phyloP scores from a whole-genome alignment of 208 protist genomes.

The Spironucleus salmonicida region DNA sequence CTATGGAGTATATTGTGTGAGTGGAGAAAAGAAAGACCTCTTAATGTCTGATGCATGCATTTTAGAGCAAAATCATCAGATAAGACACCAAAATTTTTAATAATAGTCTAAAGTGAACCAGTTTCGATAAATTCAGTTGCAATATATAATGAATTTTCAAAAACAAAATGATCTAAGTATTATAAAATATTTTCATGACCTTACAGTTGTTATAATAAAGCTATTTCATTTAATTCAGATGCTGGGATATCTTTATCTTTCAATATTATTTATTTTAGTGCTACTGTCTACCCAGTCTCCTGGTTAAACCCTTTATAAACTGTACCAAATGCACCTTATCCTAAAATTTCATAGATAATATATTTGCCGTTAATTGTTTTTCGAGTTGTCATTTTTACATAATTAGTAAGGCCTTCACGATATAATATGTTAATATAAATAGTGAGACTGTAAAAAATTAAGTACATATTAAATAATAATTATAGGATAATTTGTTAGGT shows the following conservation, averaged over 20 bases:
- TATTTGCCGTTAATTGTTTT: too few relatives aligned
- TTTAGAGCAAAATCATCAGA: not conserved
- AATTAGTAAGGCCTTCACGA: too few relatives aligned
- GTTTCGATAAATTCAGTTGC: conserved; percentile 28
- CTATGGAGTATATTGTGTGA: conserved; percentile 23
- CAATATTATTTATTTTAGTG: conserved; percentile 34
- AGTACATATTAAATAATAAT: too few relatives aligned
- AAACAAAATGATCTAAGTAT: not conserved
- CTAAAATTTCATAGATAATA: too few relatives aligned
- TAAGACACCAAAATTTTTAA: conserved; percentile 22
- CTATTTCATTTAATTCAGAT: not conserved
- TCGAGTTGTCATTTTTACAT: too few relatives aligned
- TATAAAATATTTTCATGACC: conserved; percentile 13
- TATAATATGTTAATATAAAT: too few relatives aligned
- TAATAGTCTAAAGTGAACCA: conserved; percentile 14
- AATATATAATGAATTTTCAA: conserved; percentile 28
- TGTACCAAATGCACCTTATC: conserved; percentile 27
- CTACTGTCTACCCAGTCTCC: not conserved
- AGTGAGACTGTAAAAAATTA: too few relatives aligned
- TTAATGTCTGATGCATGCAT: conserved; percentile 21
- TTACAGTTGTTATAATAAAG: conserved; percentile 5
- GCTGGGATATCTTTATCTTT: too few relatives aligned
- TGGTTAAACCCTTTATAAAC: conserved; percentile 29
- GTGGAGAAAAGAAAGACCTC: conserved; percentile 35
- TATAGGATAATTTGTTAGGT: too few relatives aligned